These are phyloP conservation scores for Dentipellis sp. DNA, from an alignment of 768 basidiomycete species.

Conservation along the genomic window DNA sequence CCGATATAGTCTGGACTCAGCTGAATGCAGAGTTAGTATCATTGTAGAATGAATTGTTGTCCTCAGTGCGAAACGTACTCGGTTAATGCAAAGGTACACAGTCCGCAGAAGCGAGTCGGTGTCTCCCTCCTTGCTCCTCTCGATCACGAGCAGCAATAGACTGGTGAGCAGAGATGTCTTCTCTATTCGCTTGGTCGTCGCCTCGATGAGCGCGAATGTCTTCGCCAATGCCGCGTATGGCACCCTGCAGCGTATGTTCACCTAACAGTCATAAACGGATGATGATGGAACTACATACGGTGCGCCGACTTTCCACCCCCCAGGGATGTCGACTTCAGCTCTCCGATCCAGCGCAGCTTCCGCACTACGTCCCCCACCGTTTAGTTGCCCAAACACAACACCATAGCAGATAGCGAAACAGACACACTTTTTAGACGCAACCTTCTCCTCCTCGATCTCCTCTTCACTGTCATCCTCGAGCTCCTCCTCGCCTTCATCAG, in stretches of 20 bases:
- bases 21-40: constrained; percentile 29
- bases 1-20: constrained; percentile 93
- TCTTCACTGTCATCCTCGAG: constrained; percentile 29
- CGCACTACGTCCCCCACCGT: constrained; percentile 35
- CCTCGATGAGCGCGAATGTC: constrained; percentile 82
- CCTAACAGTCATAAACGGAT: not conserved
- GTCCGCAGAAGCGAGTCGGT: constrained; percentile 71
- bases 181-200: constrained; percentile 91
- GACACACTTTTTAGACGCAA: constrained; percentile 59
- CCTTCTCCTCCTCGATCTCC: constrained; percentile 33
- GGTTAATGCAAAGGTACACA: constrained; percentile 94
- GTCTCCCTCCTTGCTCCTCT: constrained; percentile 70
- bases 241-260: constrained; percentile 40
- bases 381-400: no score
- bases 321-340: constrained; percentile 65
- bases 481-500: constrained; percentile 11
- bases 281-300: constrained; percentile 45
- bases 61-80: constrained; percentile 39
- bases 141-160: constrained; percentile 85
- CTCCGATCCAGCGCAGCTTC: constrained; percentile 53
- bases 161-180: constrained; percentile 84
- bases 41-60: not conserved
- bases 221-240: constrained; percentile 92
- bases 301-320: constrained; percentile 78
- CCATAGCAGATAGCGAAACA: not conserved